Evolutionary conservation across 345 rosid species (phyloP).

Genomic region (Pelargonium nanum): DNA sequence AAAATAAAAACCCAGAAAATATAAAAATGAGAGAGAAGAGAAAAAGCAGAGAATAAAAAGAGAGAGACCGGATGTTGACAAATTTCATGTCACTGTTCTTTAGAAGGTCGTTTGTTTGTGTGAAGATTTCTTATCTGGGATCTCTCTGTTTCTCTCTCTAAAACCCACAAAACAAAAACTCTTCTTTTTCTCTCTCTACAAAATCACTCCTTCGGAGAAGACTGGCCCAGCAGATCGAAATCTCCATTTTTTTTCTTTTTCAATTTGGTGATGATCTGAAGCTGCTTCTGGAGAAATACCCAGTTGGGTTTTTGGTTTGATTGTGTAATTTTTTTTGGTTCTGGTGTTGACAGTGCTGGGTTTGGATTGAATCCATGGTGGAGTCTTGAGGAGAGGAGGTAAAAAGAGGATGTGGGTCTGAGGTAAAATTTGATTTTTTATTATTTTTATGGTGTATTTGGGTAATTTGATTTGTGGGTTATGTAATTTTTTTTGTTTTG

Average conservation of each 20-base stretch:
- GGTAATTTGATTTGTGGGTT: slow-evolving; percentile 15
- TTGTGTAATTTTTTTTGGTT: not conserved
- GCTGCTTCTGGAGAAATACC: slow-evolving; percentile 32
- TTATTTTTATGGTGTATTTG: slow-evolving; percentile 3
- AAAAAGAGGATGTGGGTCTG: slow-evolving; percentile 72
- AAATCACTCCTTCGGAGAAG: slow-evolving; percentile 12
- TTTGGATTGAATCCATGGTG: slow-evolving; percentile 33
- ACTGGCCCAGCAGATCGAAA: slow-evolving; percentile 89
- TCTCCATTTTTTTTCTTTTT: slow-evolving; percentile 17
- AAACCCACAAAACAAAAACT: slow-evolving; percentile 3
- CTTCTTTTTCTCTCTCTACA: slow-evolving; percentile 12
- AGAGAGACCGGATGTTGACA: slow-evolving; percentile 86
- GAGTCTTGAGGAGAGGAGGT: slow-evolving; percentile 26
- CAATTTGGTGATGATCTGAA: slow-evolving; percentile 51
- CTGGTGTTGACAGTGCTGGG: not conserved
- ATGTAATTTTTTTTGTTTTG: not conserved
- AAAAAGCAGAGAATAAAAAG: slow-evolving; percentile 63
- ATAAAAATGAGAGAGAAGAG: slow-evolving; percentile 4
- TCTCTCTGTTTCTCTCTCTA: slow-evolving; percentile 45
- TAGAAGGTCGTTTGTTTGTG: slow-evolving; percentile 80
- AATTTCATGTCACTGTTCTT: slow-evolving; percentile 80
- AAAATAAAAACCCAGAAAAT: not conserved
- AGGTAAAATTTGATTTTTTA: slow-evolving; percentile 35
- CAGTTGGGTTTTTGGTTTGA: slow-evolving; percentile 27
- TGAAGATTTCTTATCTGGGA: slow-evolving; percentile 76